Percentiles rank a stretch among this genome's conserved stretches.
phyloP scores from a whole-genome alignment of 192 early-diverging fungal species.

The Blastocladiella britannica region DNA sequence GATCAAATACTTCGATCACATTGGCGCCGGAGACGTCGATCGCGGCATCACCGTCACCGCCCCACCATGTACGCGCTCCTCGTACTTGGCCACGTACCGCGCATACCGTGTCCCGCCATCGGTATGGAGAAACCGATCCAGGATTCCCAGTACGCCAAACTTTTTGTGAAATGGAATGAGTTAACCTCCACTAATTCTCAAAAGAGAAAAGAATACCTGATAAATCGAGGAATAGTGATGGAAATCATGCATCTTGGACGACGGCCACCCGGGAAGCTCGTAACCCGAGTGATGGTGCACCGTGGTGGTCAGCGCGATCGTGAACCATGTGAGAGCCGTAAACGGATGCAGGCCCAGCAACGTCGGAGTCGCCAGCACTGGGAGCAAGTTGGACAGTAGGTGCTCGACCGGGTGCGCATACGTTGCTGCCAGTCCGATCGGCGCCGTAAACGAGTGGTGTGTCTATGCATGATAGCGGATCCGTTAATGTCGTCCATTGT shows the following conservation, averaged over 20 bases:
- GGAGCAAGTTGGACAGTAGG: slow-evolving; percentile 2
- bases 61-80: too few relatives aligned
- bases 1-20: too few relatives aligned
- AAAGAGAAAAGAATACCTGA: too few relatives aligned
- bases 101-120: not conserved
- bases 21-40: too few relatives aligned
- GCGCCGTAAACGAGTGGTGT: slow-evolving; percentile 7
- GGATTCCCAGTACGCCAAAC: slow-evolving; percentile 3
- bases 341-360: not conserved
- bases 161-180: too few relatives aligned
- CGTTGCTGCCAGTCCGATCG: slow-evolving; percentile 2
- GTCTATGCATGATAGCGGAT: too few relatives aligned
- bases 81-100: not conserved
- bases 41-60: too few relatives aligned
- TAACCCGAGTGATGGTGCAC: slow-evolving; percentile 5
- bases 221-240: slow-evolving; percentile 4
- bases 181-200: too few relatives aligned
- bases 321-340: not conserved
- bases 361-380: not conserved
- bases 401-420: slow-evolving; percentile 7
- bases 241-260: slow-evolving; percentile 1
- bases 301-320: slow-evolving; percentile 1
- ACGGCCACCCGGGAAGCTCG: slow-evolving; percentile 1
- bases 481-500: too few relatives aligned
- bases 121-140: slow-evolving; percentile 3